phyloP scores from a whole-genome alignment of 441 rosid species.

The Pelargonium exstipulatum region DNA sequence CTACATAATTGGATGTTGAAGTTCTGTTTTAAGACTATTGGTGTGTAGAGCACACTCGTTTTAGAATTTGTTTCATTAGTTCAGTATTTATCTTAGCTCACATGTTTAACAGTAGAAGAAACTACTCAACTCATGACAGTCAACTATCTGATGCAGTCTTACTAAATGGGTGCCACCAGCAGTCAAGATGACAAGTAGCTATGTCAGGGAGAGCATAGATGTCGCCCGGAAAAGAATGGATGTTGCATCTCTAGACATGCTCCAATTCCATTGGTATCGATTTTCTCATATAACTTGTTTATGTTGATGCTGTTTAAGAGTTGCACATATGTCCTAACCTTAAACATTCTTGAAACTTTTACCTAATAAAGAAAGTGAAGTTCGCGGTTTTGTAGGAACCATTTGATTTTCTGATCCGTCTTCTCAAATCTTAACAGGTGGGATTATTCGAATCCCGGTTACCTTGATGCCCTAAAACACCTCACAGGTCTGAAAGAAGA shows the following conservation, averaged over 20 bases:
- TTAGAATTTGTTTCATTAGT: too few relatives aligned
- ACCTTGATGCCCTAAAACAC: slow-evolving; percentile 85
- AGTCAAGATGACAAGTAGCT: slow-evolving; percentile 77
- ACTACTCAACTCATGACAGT: background rate
- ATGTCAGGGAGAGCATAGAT: slow-evolving; percentile 58
- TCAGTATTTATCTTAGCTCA: too few relatives aligned
- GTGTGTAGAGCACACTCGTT: background rate
- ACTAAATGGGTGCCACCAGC: slow-evolving; percentile 98
- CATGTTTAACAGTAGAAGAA: background rate
- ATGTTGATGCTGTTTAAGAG: background rate
- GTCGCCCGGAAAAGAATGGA: slow-evolving; percentile 90
- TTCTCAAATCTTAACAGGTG: slow-evolving; percentile 48
- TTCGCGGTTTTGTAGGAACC: background rate
- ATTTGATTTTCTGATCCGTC: background rate
- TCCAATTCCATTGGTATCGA: slow-evolving; percentile 91
- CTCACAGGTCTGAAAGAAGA: slow-evolving; percentile 82
- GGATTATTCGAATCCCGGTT: slow-evolving; percentile 87
- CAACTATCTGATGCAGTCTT: slow-evolving; percentile 46
- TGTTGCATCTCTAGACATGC: slow-evolving; percentile 85
- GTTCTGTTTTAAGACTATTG: background rate
- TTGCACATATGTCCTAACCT: background rate
- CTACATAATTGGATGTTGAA: slow-evolving; percentile 3
- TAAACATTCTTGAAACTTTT: background rate
- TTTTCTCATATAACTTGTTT: background rate
- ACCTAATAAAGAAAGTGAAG: background rate